phyloP scores from a whole-genome alignment of 495 filamentous ascomycete species.

The Hypoxylon intermedium region DNA sequence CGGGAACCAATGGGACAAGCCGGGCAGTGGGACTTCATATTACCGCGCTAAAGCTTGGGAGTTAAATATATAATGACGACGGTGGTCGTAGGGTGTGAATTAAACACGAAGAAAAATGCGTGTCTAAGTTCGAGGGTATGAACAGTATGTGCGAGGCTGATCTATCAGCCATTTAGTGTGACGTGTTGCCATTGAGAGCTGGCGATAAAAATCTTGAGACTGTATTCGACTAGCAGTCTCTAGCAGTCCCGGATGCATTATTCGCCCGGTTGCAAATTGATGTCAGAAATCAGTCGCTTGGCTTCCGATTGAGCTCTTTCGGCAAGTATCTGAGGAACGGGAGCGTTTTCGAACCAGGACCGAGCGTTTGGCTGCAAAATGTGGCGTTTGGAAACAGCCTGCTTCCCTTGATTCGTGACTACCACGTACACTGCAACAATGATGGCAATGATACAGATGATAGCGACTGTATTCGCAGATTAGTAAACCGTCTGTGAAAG shows the following conservation, averaged over 20 bases:
- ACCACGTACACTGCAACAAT: conserved; percentile 56
- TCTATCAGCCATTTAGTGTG: background rate
- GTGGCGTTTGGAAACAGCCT: conserved; percentile 30
- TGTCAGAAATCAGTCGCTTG: conserved; percentile 16
- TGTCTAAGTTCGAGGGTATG: conserved; percentile 18
- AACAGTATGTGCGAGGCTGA: background rate
- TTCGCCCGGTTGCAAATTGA: conserved; percentile 4
- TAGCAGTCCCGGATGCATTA: no score
- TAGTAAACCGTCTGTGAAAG: conserved; percentile 17
- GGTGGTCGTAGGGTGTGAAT: conserved; percentile 28
- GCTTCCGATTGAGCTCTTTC: conserved; percentile 33
- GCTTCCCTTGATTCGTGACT: conserved; percentile 31
- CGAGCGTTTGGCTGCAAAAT: conserved; percentile 34
- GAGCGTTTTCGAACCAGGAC: conserved; percentile 20
- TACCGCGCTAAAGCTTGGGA: conserved; percentile 24
- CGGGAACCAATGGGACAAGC: conserved; percentile 6
- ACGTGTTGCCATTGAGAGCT: background rate
- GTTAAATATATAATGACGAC: conserved; percentile 39
- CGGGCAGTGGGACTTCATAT: conserved; percentile 10
- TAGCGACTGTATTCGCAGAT: conserved; percentile 48
- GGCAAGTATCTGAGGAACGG: conserved; percentile 28
- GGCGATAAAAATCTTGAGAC: no score
- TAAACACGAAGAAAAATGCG: conserved; percentile 38
- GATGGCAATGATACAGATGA: conserved; percentile 59
- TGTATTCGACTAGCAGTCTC: no score